Base-by-base conservation (phyloP, 75 land plant genomes). In the Pinus tabuliformis region DNA sequence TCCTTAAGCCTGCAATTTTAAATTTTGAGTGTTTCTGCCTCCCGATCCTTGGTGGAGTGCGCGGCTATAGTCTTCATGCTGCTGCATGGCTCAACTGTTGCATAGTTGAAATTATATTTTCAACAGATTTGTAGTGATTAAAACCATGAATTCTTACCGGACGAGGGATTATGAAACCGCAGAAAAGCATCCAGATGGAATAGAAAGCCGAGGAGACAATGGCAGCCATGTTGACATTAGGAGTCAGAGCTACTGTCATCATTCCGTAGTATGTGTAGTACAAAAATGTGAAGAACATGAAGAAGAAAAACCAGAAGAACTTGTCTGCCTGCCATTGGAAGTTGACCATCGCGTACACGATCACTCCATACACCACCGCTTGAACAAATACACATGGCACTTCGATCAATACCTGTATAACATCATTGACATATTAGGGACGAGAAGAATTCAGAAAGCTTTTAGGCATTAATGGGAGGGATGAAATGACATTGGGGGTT, bases 211-310 rank as follows among this genome's bases (percentile, higher is more conserved):
- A 79, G 11, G 87, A 72, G 15, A 83, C 66, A 68, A 86, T 83
- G 39, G 82, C 73, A 6, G 85, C 87, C 42, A 86, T 49, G 28
- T 79, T 78, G 5, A 70, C 64, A 45, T 86, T 86, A 5, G 87
- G 87, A 11, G 87, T 79, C 28, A 86, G 58, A 12, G 85, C 68
- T 16, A 83, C 85, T 0, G 80, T 76, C 85, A 83, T 76, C 87
- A 86, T 86, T 3, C 87, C 85, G 28, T 79, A 86, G 78, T 72
- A 84, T 18, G 88, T 84, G 83, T 80, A 86, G 80, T 80, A 84
- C 59, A 86, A 77, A 36, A 86, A 75, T 3, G 87, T 84, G 77
- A 78, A 73, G 77, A 74, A 80, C 82, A 80, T 72, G 75, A 80
- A 73, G 78, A 76, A 86, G 42, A 80, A 66, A 70, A 80, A 86